Base-by-base conservation (phyloP, 2,329 filamentous ascomycete species). In the Chaetothyriales sp. region DNA sequence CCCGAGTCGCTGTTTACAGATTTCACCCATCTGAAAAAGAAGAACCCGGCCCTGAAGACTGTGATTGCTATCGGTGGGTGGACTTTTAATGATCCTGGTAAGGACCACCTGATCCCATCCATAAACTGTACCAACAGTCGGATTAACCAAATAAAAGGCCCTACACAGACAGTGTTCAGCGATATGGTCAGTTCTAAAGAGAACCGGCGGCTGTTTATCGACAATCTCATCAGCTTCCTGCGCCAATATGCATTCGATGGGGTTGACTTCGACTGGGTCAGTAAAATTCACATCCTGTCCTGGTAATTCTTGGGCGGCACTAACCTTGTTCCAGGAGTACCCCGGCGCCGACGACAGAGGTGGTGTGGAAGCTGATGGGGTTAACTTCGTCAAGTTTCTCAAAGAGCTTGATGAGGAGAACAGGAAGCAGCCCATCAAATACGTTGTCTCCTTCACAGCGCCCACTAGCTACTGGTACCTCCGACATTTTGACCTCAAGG, bases 201-300 rank as follows among this genome's bases (percentile, higher is more conserved):
- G 3, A 39, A 39, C 15, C 9, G 32, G 32, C 32, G 15, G 32
- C 32, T 15, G 22, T 39, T 39, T 12, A 39, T 39, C 10, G 3
- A 15, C 3, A 4, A 5, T 5, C 3, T 15, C 10, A 15, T 15
- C 32, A 39, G 8, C 10, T 39, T 39, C 32, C 10, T 39, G 12
- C 10, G 10, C 2, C 10, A 10, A 15, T 39, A 39, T 15, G 32
- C 10, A 15, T 39, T 39, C 10, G 84, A 88, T 60, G 84, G 65
- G 5, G 64, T 74, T 60, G 81, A 86, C 54, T 71, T 86, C 43
- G 82, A 86, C 60, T 84, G 82, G 81, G 81, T 25, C 22, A 75
- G 53, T 76, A 75, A 49, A 3, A 25, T 3, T 25, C 22, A 6
- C 22, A 25, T 25, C 22, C 6, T 6, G 22, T 6, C 22, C 72